Conservation (phyloP, 108 stramenopile genomes). For the Nitzschia palea region DNA sequence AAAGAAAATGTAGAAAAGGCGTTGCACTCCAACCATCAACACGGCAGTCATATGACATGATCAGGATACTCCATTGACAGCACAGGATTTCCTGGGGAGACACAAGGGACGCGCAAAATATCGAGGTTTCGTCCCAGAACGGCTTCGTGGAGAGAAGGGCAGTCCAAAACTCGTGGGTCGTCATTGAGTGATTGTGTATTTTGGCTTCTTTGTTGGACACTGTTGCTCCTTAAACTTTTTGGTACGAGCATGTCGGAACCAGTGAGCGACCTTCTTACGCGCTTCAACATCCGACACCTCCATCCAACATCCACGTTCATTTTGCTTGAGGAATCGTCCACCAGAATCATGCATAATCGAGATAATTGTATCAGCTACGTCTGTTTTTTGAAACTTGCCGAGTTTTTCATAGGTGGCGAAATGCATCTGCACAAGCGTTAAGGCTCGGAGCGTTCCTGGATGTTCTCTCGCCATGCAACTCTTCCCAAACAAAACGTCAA, state of each 20-base stretch:
- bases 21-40: too few species aligned
- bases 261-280: conserved; percentile 25
- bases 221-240: neutral
- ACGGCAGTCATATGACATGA: too few species aligned
- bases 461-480: conserved; percentile 12
- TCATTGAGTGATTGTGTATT: too few species aligned
- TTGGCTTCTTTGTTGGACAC: too few species aligned
- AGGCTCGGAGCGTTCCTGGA: conserved; percentile 19
- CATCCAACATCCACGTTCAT: conserved; percentile 16
- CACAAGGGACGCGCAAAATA: too few species aligned
- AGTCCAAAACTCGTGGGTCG: too few species aligned
- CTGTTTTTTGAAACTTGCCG: conserved; percentile 28
- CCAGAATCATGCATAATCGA: conserved; percentile 10
- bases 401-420: conserved; percentile 24
- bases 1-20: too few species aligned
- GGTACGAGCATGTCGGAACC: conserved; percentile 20
- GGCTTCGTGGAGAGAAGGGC: too few species aligned
- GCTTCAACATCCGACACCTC: conserved; percentile 10
- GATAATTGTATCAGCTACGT: conserved; percentile 24
- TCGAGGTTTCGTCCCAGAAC: too few species aligned
- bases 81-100: too few species aligned
- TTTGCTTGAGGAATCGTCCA: conserved; percentile 29
- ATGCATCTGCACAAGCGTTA: conserved; percentile 20
- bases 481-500: conserved; percentile 39
- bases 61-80: too few species aligned